Evolutionary conservation across 306 rosid species (phyloP), one percentile per base, ranked within the genome.

Genomic region (Malus asiatica): DNA sequence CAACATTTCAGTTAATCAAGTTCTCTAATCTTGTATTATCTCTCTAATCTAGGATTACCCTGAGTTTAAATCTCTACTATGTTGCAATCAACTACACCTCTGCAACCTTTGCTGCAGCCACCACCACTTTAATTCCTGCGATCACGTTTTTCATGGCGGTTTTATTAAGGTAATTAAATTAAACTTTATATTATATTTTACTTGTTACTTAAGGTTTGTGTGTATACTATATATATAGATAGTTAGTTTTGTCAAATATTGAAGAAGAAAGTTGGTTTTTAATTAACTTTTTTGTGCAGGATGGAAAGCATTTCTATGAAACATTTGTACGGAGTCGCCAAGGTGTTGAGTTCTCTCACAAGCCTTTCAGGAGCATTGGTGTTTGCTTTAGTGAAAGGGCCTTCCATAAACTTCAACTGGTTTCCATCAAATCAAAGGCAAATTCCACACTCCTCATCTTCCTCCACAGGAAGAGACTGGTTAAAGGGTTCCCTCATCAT

Each of bases 101-200:
- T 44, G 97, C 98, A 84, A 95, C 97, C 71, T 95, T 88, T 82
- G 96, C 97, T 14, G 97, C 97, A 6, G 98, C 98, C 66, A 46
- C 87, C 76, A 85, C 97, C 61, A 95, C 90, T 80, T 80, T 95
- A 29, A 67, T 95, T 78, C 98, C 97, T 19, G 88, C 89, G 68
- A 90, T 95, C 60, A 95, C 98, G 64, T 89, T 95, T 33, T 71
- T 90, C 68, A 74, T 89, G 84, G 98, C 98, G 11, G 63, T 75
- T 74, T 66, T 90, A 16, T 66, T 95, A 19, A 80, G 97, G 98
- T 89, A 86, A 73, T 18, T 70, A 2, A 2, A 51, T 51, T 51
- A 51, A 51, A 51, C 55, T 15, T 5, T 51, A 15, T 16, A 16
- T 16, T 3, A 11, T 10, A 11, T 45, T 23, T 30, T 42, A 7